Evolutionary conservation across 768 basidiomycete genomes (phyloP), one percentile per base, ranked within the genome.

Genomic region (Tricholoma flavovirens): DNA sequence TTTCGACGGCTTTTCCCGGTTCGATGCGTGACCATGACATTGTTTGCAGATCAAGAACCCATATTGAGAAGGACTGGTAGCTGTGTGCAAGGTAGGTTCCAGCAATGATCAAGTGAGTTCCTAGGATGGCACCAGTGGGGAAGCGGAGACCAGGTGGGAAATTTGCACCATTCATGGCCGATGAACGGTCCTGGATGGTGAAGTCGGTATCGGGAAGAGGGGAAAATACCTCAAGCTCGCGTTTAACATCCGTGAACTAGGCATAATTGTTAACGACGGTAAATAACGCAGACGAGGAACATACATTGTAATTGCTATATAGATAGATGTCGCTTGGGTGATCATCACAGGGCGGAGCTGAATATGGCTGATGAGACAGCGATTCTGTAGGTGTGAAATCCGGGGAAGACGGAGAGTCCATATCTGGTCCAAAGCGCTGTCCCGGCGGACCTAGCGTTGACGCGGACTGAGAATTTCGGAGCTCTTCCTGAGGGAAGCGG

Each of bases 91-190:
- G 87, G 67, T 97, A 97, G 17, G 93, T 96, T 29, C 96, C 96
- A 8, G 93, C 93, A 52, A 98, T 87, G 69, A 99, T 88, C 67
- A 99, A 82, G 69, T 93, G 86, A 30, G 84, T 85, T 29, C 95
- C 97, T 6, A 97, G 75, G 58, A 98, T 86, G 30, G 93, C 92
- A 17, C 95, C 96, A 0, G 93, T 90, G 5, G 96, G 96, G 75
- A 99, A 99, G 8, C 96, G 88, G 43, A 98, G 83, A 11, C 96
- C 96, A 0, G 97, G 96, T 19, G 96, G 96, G 62, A 93, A 88
- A 1, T 87, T 81, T 11, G 82, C 75, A 17, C 90, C 91, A 15
- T 77, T 77, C 93, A 98, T 97, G 12, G 83, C 72, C 10, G 81
- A 68, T 6, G 95, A 96, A 32, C 86, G 83, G 66, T 96, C 91